Evolutionary conservation across 306 rosid species (phyloP).

Genomic region (Quercus bicolor): DNA sequence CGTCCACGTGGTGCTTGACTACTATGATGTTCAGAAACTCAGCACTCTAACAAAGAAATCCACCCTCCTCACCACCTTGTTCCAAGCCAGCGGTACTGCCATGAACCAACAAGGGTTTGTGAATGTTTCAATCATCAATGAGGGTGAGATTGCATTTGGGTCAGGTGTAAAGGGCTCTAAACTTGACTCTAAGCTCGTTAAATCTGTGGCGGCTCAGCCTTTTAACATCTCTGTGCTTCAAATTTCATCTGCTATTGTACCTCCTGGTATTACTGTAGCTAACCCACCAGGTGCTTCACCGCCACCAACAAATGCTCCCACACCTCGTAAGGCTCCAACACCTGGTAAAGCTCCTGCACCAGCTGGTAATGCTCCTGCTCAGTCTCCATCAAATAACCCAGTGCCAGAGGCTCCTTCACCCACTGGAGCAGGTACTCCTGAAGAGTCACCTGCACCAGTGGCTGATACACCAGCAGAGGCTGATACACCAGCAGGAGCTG

Average conservation of each 20-base stretch:
- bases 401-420: slow-evolving; percentile 16
- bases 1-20: slow-evolving; percentile 36
- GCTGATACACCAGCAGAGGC: neutral
- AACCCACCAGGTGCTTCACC: too few species aligned
- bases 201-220: slow-evolving; percentile 31
- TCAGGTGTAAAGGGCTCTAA: slow-evolving; percentile 32
- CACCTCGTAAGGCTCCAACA: neutral
- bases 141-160: slow-evolving; percentile 47
- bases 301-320: too few species aligned
- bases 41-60: neutral
- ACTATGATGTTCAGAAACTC: slow-evolving; percentile 39
- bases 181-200: slow-evolving; percentile 20
- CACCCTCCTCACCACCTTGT: slow-evolving; percentile 35
- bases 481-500: neutral
- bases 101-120: slow-evolving; percentile 39
- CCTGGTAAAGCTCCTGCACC: neutral
- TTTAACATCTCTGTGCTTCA: slow-evolving; percentile 54
- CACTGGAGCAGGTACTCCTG: neutral
- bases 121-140: slow-evolving; percentile 8
- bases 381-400: slow-evolving; percentile 8
- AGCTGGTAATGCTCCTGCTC: slow-evolving; percentile 19
- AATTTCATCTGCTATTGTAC: slow-evolving; percentile 27
- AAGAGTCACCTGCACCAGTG: slow-evolving; percentile 2
- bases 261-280: slow-evolving; percentile 31
- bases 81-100: slow-evolving; percentile 40